Evolutionary conservation across 495 filamentous ascomycete species (phyloP), one percentile per base, ranked within the genome.

Genomic region (Penicillium waksmanii): DNA sequence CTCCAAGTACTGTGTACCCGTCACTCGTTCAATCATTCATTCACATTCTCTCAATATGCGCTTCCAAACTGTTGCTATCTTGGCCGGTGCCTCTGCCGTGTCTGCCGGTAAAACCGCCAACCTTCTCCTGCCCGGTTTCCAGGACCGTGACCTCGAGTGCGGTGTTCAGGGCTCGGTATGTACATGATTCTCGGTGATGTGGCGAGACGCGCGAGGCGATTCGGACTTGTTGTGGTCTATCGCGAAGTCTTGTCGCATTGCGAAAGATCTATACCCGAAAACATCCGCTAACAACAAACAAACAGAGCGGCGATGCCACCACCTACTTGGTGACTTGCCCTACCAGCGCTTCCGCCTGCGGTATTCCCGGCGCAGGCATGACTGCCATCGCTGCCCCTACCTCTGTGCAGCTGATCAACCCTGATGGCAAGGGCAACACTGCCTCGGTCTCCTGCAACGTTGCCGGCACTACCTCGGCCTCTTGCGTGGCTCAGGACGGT

Each of bases 371-470:
- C 35, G 58, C 46, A 5, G 68, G 68, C 53, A 58, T 71, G 61
- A 71, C 66, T 31, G 68, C 61, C 21, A 64, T 71, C 27, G 58
- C 68, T 9, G 63, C 63, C 17, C 66, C 68, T 9, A 71, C 60
- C 53, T 59, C 62, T 5, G 54, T 60, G 38, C 55, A 66, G 48
- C 47, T 70, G 53, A 31, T 56, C 42, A 63, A 70, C 49, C 51
- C 53, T 42, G 49, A 62, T 47, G 40, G 47, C 47, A 63, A 23
- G 10, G 31, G 15, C 13, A 54, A 76, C 70, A 57, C 55, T 33
- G 67, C 65, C 43, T 65, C 58, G 44, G 48, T 73, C 58, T 65
- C 64, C 44, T 77, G 74, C 72, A 58, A 62, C n/a, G 40, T 69
- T 57, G 57, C 60, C 10, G 64, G 69, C 53, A 71, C 69, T 44